These are phyloP conservation scores for Leccinum boreale DNA, from an alignment of 768 basidiomycete genomes.

Conservation along the genomic window DNA sequence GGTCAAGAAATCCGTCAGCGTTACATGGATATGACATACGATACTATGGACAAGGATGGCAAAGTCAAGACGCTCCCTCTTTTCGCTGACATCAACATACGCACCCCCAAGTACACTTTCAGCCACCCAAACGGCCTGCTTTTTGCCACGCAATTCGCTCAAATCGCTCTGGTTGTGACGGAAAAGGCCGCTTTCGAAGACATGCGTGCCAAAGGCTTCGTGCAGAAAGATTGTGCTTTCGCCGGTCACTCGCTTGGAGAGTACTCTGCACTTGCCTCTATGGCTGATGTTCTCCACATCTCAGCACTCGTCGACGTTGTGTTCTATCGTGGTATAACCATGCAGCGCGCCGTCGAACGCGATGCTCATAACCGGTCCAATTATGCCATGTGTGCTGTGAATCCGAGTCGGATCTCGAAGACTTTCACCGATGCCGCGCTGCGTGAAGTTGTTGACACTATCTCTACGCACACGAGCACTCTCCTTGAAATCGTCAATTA, in stretches of 20 bases:
- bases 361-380: constrained; percentile 91
- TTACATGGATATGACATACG: constrained; percentile 99
- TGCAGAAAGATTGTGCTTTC: constrained; percentile 89
- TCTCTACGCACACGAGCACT: constrained; percentile 69
- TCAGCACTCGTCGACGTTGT: constrained; percentile 96
- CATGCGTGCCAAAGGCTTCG: constrained; percentile 93
- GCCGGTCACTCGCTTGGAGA: constrained; percentile 98
- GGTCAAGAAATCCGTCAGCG: constrained; percentile 96
- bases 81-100: constrained; percentile 92
- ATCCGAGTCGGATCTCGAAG: constrained; percentile 91
- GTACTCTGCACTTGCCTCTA: constrained; percentile 96
- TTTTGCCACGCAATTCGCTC: constrained; percentile 97
- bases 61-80: constrained; percentile 94
- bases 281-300: constrained; percentile 94
- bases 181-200: constrained; percentile 99
- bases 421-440: constrained; percentile 94
- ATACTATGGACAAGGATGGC: constrained; percentile 94
- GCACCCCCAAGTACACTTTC: constrained; percentile 98
- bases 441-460: constrained; percentile 94
- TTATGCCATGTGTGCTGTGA: constrained; percentile 99
- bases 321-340: constrained; percentile 99
- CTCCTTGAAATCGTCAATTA: constrained; percentile 98
- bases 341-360: constrained; percentile 98
- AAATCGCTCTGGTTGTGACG: constrained; percentile 96
- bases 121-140: constrained; percentile 92